A percentile compares a stretch with the other conserved stretches of the same genome.
Conservation (phyloP, 78 protist species). For the Trichosphaerium sp. region DNA sequence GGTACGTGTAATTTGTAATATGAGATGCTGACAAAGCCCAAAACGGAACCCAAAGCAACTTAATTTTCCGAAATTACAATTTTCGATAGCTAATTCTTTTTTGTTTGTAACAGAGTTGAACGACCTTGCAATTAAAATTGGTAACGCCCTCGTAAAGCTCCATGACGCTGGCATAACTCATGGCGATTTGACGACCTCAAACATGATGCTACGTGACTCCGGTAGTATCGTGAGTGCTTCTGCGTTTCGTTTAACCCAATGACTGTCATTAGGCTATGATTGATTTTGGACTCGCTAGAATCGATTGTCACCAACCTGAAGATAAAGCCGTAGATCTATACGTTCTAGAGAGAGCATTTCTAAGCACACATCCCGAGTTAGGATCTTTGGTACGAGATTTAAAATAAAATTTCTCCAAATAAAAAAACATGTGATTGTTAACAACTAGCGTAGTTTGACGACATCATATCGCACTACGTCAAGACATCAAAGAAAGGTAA, state of each 20-base stretch:
- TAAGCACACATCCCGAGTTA: slow-evolving; percentile 68
- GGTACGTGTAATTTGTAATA: too few species aligned
- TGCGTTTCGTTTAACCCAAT: background rate
- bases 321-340: slow-evolving; percentile 90
- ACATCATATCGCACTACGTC: slow-evolving; percentile 7
- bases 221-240: background rate
- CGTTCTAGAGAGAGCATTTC: slow-evolving; percentile 79
- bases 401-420: background rate
- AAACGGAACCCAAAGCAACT: too few species aligned
- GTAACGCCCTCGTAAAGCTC: slow-evolving; percentile 33
- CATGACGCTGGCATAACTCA: slow-evolving; percentile 59
- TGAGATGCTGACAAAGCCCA: too few species aligned
- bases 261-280: slow-evolving; percentile 26
- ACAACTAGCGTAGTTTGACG: background rate
- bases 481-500: background rate
- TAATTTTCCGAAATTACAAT: too few species aligned
- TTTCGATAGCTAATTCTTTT: too few species aligned
- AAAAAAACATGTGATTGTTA: background rate
- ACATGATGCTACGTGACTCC: slow-evolving; percentile 18
- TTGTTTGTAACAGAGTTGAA: too few species aligned
- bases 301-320: slow-evolving; percentile 32
- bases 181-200: slow-evolving; percentile 85
- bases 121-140: too few species aligned
- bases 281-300: slow-evolving; percentile 84
- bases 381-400: slow-evolving; percentile 29